Evolutionary conservation across 257 asterid genomes (phyloP).

Genomic region (Solanum pimpinellifolium): DNA sequence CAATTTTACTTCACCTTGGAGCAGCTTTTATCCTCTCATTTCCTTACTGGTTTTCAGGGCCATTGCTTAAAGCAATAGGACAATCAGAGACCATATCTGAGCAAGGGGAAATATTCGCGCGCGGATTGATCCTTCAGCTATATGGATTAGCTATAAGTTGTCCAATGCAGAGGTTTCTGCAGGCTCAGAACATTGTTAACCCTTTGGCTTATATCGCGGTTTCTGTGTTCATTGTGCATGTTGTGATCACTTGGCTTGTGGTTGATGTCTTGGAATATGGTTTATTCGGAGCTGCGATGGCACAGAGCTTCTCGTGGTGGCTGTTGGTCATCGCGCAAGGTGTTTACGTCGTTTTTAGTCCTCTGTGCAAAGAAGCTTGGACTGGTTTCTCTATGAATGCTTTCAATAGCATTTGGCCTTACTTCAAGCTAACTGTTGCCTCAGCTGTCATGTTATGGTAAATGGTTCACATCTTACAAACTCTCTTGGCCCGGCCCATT

Average conservation of each 20-base stretch:
- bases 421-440: constrained; percentile 19
- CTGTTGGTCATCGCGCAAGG: constrained; percentile 12
- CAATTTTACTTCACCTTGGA: constrained; percentile 8
- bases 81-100: constrained; percentile 16
- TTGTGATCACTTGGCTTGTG: constrained; percentile 16
- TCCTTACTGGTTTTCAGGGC: constrained; percentile 14
- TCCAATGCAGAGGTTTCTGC: constrained; percentile 23
- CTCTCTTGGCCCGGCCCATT: background rate
- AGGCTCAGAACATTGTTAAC: constrained; percentile 24
- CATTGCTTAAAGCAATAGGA: constrained; percentile 10
- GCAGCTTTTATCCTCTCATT: constrained; percentile 13
- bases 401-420: constrained; percentile 16
- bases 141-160: constrained; percentile 24
- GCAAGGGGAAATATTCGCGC: constrained; percentile 9
- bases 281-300: constrained; percentile 11
- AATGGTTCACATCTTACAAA: background rate
- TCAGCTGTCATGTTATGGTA: constrained; percentile 24
- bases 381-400: constrained; percentile 13
- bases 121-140: constrained; percentile 11
- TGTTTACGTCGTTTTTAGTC: constrained; percentile 9
- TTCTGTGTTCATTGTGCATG: constrained; percentile 9
- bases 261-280: constrained; percentile 10
- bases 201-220: constrained; percentile 20
- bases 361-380: constrained; percentile 20
- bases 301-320: constrained; percentile 24